Evolutionary conservation across 495 filamentous ascomycete species (phyloP).

Genomic region (Aspergillus campestris): DNA sequence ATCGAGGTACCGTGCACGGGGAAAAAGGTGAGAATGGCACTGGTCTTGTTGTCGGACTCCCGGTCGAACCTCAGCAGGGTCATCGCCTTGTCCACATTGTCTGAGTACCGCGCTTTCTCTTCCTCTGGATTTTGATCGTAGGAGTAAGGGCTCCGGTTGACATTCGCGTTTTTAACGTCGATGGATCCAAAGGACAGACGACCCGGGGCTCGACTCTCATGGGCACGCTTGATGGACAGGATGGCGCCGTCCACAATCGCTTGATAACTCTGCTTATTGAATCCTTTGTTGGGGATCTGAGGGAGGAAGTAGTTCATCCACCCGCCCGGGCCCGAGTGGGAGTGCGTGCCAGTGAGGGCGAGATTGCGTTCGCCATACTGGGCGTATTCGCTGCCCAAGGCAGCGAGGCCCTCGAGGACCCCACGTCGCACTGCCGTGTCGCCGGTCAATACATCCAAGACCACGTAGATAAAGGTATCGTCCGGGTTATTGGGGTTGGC

Average conservation of each 20-base stretch:
- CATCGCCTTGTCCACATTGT: constrained; percentile 79
- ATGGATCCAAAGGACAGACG: constrained; percentile 64
- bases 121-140: constrained; percentile 82
- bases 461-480: constrained; percentile 79
- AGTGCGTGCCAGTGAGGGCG: constrained; percentile 88
- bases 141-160: constrained; percentile 83
- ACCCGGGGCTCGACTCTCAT: constrained; percentile 64
- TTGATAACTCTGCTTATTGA: constrained; percentile 79
- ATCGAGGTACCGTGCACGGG: constrained; percentile 89
- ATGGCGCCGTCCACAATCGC: constrained; percentile 86
- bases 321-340: constrained; percentile 83
- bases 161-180: constrained; percentile 73
- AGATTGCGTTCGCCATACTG: constrained; percentile 78
- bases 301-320: constrained; percentile 96
- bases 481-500: constrained; percentile 55
- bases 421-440: constrained; percentile 88
- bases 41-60: constrained; percentile 60
- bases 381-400: constrained; percentile 58
- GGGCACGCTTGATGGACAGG: constrained; percentile 72
- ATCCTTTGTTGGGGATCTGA: constrained; percentile 85
- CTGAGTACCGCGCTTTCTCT: constrained; percentile 66
- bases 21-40: constrained; percentile 85
- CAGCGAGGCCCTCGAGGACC: constrained; percentile 62
- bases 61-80: constrained; percentile 76
- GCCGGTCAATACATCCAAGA: constrained; percentile 80